Evolutionary conservation across 1,284 basidiomycete species (phyloP), one percentile per base, ranked within the genome.

Genomic region (Tetrapyrgos nigripes): DNA sequence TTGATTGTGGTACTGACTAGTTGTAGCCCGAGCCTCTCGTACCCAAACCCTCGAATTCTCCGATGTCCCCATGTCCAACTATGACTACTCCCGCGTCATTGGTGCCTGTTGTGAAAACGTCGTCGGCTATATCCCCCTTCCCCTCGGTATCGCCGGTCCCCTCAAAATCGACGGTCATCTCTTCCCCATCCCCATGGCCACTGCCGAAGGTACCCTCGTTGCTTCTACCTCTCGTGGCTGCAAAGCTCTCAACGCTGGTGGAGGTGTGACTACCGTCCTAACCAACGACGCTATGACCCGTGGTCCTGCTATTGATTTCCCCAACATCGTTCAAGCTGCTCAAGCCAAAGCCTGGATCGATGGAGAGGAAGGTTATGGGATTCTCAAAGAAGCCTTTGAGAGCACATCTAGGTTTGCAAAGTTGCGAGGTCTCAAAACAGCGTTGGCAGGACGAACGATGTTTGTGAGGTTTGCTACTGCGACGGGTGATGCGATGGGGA

Each of bases 61-160:
- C 1, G 85, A 89, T 48, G 79, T 99, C 17, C 97, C 97, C 0
- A 88, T 92, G 83, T 72, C 83, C 33, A 80, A 90, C 73, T 99
- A 97, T 77, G 94, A 98, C 77, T 99, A 99, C 79, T 89, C 91
- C 40, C 88, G 92, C 26, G 96, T 99, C 54, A 87, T 97, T 65
- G 97, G 97, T 61, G 96, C 97, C 3, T 99, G 97, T 79, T 99
- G 97, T 76, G 97, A 99, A 79, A 99, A 99, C 73, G 97, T 99
- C 50, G 88, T 99, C 49, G 97, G 97, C 23, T 99, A 92, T 75
- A 96, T 98, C 76, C 97, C 97, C 23, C 76, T 99, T 35, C 97
- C 97, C 0, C 87, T 99, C 55, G 97, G 97, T 69, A 93, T 99
- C 62, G 97, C 97, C 4, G 97, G 97, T 5, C 97, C 97, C 2